Evolutionary conservation across 805 yeast genomes (phyloP), one percentile per base, ranked within the genome.

Genomic region (Nakazawaea populi): DNA sequence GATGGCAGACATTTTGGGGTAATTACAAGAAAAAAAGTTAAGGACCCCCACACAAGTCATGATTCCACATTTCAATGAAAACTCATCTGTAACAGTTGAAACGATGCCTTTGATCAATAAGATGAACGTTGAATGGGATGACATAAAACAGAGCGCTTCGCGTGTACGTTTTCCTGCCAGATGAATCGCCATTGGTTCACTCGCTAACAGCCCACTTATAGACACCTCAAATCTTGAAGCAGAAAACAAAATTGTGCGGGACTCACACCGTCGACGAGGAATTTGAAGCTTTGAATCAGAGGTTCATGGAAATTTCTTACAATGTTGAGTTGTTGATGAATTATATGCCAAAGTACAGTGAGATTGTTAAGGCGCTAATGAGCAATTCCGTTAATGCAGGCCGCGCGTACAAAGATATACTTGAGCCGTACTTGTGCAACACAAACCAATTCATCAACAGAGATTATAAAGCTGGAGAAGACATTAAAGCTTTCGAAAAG

Each of bases 211-310:
- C 46, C 24, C 34, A 39, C 42, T 46, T 38, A 28, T 30, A 55
- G 60, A 54, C 71, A 3, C 72, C 73, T 3, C 71, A 69, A 49
- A 48, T 59, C n/a, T 52, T 70, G 14, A 67, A 58, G 48, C 67
- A 64, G 42, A 66, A 58, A 46, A 52, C 63, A 41, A 63, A 60
- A 31, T 31, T 59, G 7, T 62, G 62, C 1, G 57, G 59, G n/a
- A 37, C 8, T 5, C 60, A 55, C 42, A 72, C 74, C 5, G 57
- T 68, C 10, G 78, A 74, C 54, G 73, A 69, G 46, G 71, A 66
- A 29, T 71, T 70, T 51, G 70, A 72, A 35, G 35, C 35, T 30
- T 50, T 58, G 7, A 56, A 54, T 8, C 40, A 43, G 2, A 52
- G 53, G 12, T 52, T 59, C 36, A 30, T 56, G 52, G 37, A 59